phyloP scores from a whole-genome alignment of 495 filamentous ascomycete genomes.

The Glutinoglossum americanum region DNA sequence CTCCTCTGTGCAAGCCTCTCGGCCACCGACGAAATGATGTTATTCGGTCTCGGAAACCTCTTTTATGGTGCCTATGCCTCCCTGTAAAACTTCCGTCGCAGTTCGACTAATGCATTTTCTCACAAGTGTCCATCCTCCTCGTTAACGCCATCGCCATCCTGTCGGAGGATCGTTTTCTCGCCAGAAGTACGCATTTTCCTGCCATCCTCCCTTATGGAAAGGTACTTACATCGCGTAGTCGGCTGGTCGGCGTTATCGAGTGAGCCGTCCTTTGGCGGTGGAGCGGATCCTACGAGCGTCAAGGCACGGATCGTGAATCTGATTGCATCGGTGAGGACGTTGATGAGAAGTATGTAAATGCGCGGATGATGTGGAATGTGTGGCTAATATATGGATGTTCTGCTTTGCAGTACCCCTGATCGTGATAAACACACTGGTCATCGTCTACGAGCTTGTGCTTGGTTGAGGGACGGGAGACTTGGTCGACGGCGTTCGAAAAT shows the following conservation, averaged over 20 bases:
- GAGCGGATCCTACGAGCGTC: slow-evolving; percentile 54
- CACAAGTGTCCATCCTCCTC: slow-evolving; percentile 55
- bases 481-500: neutral
- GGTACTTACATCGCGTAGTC: neutral
- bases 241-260: slow-evolving; percentile 1
- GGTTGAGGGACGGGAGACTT: slow-evolving; percentile 32
- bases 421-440: slow-evolving; percentile 72
- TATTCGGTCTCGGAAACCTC: slow-evolving; percentile 50
- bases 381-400: neutral
- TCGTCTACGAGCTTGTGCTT: slow-evolving; percentile 70
- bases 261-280: slow-evolving; percentile 16
- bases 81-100: neutral
- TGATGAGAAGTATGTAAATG: slow-evolving; percentile 71
- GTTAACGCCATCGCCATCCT: slow-evolving; percentile 88
- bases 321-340: slow-evolving; percentile 71
- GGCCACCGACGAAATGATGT: slow-evolving; percentile 29
- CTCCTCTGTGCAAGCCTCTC: neutral
- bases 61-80: slow-evolving; percentile 35
- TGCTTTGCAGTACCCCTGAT: slow-evolving; percentile 64
- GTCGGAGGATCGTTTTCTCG: slow-evolving; percentile 93
- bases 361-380: neutral
- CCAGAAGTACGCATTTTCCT: slow-evolving; percentile 46
- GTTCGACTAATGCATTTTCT: neutral
- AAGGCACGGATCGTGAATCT: slow-evolving; percentile 76
- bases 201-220: neutral